Conservation (phyloP, 2,329 filamentous ascomycete species). For the Whalleya microplaca region DNA sequence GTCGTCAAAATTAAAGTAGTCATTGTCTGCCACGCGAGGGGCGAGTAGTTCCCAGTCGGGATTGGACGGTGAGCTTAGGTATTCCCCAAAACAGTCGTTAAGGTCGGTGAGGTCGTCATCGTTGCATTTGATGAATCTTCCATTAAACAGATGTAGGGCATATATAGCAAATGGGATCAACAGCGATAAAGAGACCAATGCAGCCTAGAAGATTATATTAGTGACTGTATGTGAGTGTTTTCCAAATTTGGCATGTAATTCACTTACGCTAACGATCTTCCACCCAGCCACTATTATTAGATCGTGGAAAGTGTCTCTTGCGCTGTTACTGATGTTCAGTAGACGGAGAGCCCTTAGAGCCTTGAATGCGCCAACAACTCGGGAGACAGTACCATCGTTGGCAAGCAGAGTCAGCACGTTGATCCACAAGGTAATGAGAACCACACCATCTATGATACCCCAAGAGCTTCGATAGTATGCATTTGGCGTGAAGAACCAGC, state of each 20-base stretch:
- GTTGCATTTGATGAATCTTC: slow-evolving; percentile 80
- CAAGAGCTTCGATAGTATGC: slow-evolving; percentile 96
- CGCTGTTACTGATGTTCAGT: slow-evolving; percentile 94
- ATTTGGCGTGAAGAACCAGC: slow-evolving; percentile 95
- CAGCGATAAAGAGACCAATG: slow-evolving; percentile 91
- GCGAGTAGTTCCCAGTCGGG: slow-evolving; percentile 78
- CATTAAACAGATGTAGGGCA: slow-evolving; percentile 89
- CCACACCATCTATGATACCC: slow-evolving; percentile 93
- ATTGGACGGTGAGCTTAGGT: slow-evolving; percentile 72
- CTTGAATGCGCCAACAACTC: slow-evolving; percentile 96
- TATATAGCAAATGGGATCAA: slow-evolving; percentile 97
- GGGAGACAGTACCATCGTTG: slow-evolving; percentile 81
- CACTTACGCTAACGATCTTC: slow-evolving; percentile 82
- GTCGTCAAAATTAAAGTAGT: slow-evolving; percentile 90
- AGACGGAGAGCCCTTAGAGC: slow-evolving; percentile 87
- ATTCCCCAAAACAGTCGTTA: slow-evolving; percentile 84
- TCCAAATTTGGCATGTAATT: neutral
- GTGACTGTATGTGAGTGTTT: neutral
- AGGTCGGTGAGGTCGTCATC: slow-evolving; percentile 62
- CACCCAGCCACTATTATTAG: slow-evolving; percentile 91
- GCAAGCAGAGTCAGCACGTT: slow-evolving; percentile 84
- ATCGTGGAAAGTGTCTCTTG: slow-evolving; percentile 94
- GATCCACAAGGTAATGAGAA: slow-evolving; percentile 92
- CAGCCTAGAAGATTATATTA: slow-evolving; percentile 55
- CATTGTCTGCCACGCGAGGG: slow-evolving; percentile 79